Evolutionary conservation across 768 basidiomycete genomes (phyloP).

Genomic region (Gautieria morchelliformis): DNA sequence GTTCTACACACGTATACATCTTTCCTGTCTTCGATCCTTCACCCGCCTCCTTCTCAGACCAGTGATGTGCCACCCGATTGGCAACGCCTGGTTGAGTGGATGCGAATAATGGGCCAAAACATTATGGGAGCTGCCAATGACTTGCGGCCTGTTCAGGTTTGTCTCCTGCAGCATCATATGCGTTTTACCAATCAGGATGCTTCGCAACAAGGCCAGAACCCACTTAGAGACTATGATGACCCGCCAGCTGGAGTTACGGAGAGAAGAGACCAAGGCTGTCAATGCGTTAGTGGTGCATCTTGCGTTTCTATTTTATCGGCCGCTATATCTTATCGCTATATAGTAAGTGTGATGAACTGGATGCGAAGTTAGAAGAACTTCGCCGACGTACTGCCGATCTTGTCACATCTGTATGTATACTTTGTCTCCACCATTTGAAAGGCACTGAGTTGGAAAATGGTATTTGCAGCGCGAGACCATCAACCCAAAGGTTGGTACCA

Average conservation of each 20-base stretch:
- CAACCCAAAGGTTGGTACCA: not conserved
- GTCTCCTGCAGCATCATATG: slow-evolving; percentile 10
- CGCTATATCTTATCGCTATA: not conserved
- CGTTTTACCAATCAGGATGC: not conserved
- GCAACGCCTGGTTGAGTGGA: slow-evolving; percentile 72
- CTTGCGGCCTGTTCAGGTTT: slow-evolving; percentile 76
- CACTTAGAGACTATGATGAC: slow-evolving; percentile 79
- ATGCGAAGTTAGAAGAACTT: slow-evolving; percentile 45
- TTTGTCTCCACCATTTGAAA: not conserved
- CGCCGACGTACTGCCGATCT: slow-evolving; percentile 23
- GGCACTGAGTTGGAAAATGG: not conserved
- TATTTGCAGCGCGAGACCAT: not conserved
- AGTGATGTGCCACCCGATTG: slow-evolving; percentile 50
- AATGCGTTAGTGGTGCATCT: slow-evolving; percentile 44
- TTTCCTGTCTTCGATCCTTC: slow-evolving; percentile 58
- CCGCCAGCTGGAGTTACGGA: slow-evolving; percentile 63
- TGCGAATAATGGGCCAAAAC: slow-evolving; percentile 72
- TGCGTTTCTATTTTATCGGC: not conserved
- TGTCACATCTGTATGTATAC: not conserved
- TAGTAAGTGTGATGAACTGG: slow-evolving; percentile 67
- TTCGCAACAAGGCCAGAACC: slow-evolving; percentile 52
- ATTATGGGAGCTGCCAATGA: slow-evolving; percentile 88
- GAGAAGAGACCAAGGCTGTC: slow-evolving; percentile 58
- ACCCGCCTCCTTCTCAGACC: slow-evolving; percentile 40
- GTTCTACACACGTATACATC: slow-evolving; percentile 73